Evolutionary conservation across 2,329 filamentous ascomycete genomes (phyloP).

Genomic region (Zymoseptoria pseudotritici): DNA sequence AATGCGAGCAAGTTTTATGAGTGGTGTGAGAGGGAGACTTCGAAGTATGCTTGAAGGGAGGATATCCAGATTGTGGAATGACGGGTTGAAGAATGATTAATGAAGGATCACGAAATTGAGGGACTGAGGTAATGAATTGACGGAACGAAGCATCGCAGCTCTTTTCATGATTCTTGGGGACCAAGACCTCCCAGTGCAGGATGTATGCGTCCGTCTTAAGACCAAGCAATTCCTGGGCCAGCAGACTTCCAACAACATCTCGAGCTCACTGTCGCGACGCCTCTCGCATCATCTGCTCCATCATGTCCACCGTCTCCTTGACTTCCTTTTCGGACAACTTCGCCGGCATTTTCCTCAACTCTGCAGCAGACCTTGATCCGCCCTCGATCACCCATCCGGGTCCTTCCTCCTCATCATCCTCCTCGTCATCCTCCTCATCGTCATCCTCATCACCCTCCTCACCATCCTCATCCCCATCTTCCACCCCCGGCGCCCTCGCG

Average conservation of each 20-base stretch:
- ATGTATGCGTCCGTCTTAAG: no score
- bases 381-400: background rate
- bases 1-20: constrained; percentile 33
- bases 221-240: no score
- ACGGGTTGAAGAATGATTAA: background rate
- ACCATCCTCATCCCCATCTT: background rate
- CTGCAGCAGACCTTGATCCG: background rate
- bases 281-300: background rate
- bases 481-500: background rate
- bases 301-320: background rate
- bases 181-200: no score
- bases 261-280: background rate
- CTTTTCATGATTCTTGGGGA: no score
- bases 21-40: constrained; percentile 34
- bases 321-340: background rate
- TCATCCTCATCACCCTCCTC: background rate
- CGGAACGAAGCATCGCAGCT: no score
- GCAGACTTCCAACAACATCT: constrained; percentile 5
- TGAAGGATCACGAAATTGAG: background rate
- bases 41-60: background rate
- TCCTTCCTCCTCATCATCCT: background rate
- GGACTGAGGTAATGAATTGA: no score
- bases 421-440: background rate
- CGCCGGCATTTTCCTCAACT: background rate
- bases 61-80: background rate